phyloP scores from a whole-genome alignment of 805 yeast species.

The Gaillardinia entomophila region DNA sequence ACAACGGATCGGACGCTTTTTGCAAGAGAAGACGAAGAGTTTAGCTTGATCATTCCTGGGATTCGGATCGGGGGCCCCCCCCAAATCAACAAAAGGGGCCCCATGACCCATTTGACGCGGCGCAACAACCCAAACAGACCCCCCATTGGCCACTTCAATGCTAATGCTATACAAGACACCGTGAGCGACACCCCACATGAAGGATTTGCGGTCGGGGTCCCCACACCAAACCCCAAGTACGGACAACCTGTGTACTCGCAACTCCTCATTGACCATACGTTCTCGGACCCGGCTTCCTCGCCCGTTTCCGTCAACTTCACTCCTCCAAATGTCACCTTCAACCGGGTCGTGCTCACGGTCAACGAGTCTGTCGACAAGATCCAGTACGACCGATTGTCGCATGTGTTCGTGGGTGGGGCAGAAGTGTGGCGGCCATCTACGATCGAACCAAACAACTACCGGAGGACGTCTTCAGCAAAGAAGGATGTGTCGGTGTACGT shows the following conservation, averaged over 20 bases:
- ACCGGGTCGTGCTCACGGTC: background rate
- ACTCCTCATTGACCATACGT: conserved; percentile 38
- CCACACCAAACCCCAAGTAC: conserved; percentile 15
- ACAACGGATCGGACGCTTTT: too few relatives aligned
- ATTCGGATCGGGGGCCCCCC: too few relatives aligned
- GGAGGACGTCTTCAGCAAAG: conserved; percentile 32
- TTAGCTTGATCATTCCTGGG: too few relatives aligned
- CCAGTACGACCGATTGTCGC: background rate
- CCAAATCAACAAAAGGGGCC: too few relatives aligned
- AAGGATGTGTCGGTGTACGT: conserved; percentile 54
- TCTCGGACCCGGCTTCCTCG: conserved; percentile 17
- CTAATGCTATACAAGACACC: too few relatives aligned
- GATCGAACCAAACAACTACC: conserved; percentile 45
- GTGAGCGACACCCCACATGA: conserved; percentile 6
- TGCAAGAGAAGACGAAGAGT: too few relatives aligned
- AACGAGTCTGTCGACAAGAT: background rate
- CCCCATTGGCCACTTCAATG: too few relatives aligned
- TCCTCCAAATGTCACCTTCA: background rate
- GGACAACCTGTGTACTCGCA: conserved; percentile 36
- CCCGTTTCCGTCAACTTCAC: conserved; percentile 11
- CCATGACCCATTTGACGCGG: too few relatives aligned
- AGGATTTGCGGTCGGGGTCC: conserved; percentile 21
- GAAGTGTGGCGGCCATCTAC: conserved; percentile 44
- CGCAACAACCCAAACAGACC: too few relatives aligned
- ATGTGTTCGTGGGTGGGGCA: conserved; percentile 9